Percentiles rank a stretch among this genome's conserved stretches.
These are phyloP conservation scores for Yamadazyma kanchanaburiensis DNA, from an alignment of 1,139 yeast genomes.

Conservation along the genomic window DNA sequence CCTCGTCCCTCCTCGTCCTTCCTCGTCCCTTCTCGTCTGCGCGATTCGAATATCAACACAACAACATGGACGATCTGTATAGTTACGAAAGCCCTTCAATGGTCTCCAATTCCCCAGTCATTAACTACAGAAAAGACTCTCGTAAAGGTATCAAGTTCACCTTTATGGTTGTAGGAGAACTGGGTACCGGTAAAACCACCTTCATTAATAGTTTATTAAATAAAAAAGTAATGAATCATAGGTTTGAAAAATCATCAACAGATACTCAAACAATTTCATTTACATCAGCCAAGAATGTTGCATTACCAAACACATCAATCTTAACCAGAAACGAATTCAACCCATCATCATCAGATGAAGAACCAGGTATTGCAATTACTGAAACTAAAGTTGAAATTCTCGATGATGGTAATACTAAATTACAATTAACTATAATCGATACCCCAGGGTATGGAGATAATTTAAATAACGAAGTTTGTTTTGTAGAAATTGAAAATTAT, in stretches of 20 bases:
- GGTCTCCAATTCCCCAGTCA: conserved; percentile 42
- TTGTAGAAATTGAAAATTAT: conserved; percentile 68
- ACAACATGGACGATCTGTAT: conserved; percentile 17
- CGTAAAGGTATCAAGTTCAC: conserved; percentile 84
- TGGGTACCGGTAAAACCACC: conserved; percentile 86
- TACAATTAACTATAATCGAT: conserved; percentile 61
- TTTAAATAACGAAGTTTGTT: conserved; percentile 61
- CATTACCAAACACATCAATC: conserved; percentile 43
- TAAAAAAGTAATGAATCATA: conserved; percentile 57
- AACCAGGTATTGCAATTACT: conserved; percentile 62
- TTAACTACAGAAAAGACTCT: conserved; percentile 63
- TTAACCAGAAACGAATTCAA: conserved; percentile 42
- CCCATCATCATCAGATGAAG: conserved; percentile 45
- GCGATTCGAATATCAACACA: not conserved
- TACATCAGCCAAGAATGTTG: conserved; percentile 50
- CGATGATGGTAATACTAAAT: conserved; percentile 73
- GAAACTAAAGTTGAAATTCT: conserved; percentile 67
- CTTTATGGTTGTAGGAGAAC: conserved; percentile 77
- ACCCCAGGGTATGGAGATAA: conserved; percentile 82
- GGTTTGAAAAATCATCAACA: conserved; percentile 37
- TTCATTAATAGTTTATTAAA: conserved; percentile 75
- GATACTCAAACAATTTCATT: conserved; percentile 51
- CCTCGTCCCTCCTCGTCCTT: not conserved
- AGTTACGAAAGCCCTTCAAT: conserved; percentile 34
- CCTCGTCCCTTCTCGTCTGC: not conserved